Base-by-base conservation (phyloP, 2,329 filamentous ascomycete species). In the Chaetoscypha palmicola region DNA sequence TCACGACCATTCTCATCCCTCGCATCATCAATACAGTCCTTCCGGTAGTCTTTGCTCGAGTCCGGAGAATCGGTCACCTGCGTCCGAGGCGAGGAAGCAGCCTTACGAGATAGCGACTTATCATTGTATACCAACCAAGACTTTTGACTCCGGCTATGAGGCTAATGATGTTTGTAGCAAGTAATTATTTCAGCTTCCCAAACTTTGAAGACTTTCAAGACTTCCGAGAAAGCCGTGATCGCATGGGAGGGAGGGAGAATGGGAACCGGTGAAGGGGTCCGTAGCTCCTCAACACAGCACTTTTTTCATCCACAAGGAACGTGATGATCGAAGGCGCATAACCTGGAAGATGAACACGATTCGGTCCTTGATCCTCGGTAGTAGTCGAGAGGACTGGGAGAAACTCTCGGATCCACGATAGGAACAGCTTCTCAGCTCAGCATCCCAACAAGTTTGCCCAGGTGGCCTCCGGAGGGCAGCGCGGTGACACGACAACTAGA, bases 161-260 rank as follows among this genome's bases (percentile, higher is more conserved):
- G 34, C 43, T 49, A 35, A 58, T 10, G 45, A 32, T 26, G 11
- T 19, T 16, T 31, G 30, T 45, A 57, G 53, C 66, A 56, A 73
- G 69, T 44, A 74, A 77, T 49, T 86, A 86, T 64, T 80, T 83
- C 58, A 85, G 81, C 67, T 86, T 86, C 60, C 82, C 82, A 12
- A 82, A 76, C 61, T 86, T 85, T 62, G 82, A 86, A 57, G 73
- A 78, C 48, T 85, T 72, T 52, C 66, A 80, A 69, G 74, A 76
- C 32, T 67, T 67, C 16, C 69, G 68, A 44, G 64, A 68, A 49
- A 64, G 65, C 37, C 60, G 64, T 24, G 51, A 52, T 40, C 46
- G 44, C 41, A 49, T 52, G 21, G 41, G 38, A 23, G 46, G 37
- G 35, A 43, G 39, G n/a, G 49, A 52, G 28, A 51, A 49, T 31